Percentiles rank a stretch among this genome's conserved stretches.
phyloP scores from a whole-genome alignment of 768 basidiomycete genomes.

The Tubosaeta sp. region DNA sequence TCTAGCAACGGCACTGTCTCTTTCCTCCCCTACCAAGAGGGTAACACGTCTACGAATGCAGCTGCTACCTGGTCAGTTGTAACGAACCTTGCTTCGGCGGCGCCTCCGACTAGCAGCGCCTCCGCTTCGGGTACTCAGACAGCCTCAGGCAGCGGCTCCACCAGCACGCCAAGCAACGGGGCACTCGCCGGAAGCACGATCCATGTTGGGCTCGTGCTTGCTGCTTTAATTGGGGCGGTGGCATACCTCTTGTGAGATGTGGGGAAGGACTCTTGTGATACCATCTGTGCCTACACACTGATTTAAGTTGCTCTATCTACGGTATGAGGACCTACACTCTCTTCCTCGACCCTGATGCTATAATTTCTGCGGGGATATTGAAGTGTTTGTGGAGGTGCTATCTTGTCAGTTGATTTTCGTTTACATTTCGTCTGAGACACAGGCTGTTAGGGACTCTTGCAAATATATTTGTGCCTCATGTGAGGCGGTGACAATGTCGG shows the following conservation, averaged over 20 bases:
- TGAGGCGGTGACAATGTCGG: too few relatives aligned
- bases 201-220: conserved; percentile 13
- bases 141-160: conserved; percentile 12
- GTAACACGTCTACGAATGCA: conserved; percentile 40
- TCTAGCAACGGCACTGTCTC: conserved; percentile 55
- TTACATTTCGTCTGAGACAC: background rate
- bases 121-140: conserved; percentile 19
- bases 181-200: conserved; percentile 10
- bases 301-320: background rate
- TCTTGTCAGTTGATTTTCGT: background rate
- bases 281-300: conserved; percentile 1
- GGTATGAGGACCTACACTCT: background rate
- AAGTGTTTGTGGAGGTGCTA: too few relatives aligned
- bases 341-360: too few relatives aligned
- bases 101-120: conserved; percentile 30
- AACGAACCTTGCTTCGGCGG: conserved; percentile 39
- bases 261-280: background rate
- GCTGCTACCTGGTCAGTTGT: conserved; percentile 49
- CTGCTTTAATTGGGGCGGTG: conserved; percentile 13
- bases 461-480: background rate
- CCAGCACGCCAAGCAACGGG: conserved; percentile 12
- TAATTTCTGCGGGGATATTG: too few relatives aligned
- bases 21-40: conserved; percentile 55
- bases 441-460: background rate
- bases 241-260: conserved; percentile 14